Evolutionary conservation across 805 yeast genomes (phyloP).

Genomic region (Sungouiella blattae): DNA sequence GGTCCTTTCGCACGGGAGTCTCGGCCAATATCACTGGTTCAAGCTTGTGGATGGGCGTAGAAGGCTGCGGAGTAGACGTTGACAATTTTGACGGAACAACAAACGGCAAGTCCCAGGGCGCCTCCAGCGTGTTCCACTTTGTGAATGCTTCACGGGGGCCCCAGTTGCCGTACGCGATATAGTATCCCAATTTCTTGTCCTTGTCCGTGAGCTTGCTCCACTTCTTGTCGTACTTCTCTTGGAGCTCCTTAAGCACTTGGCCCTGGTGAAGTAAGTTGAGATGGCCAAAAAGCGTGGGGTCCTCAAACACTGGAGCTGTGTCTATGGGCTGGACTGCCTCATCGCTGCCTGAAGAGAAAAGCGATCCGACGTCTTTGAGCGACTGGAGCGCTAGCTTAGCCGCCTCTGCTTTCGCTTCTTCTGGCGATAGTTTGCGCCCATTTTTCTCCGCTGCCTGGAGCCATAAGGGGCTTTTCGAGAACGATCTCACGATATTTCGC

Average conservation of each 20-base stretch:
- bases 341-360: constrained; percentile 39
- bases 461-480: no score
- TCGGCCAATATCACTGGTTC: constrained; percentile 41
- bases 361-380: constrained; percentile 36
- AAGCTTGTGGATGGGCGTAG: constrained; percentile 26
- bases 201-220: constrained; percentile 53
- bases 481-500: no score
- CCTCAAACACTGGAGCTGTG: constrained; percentile 36
- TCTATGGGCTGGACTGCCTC: constrained; percentile 47
- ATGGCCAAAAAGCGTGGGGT: constrained; percentile 32
- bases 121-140: constrained; percentile 38
- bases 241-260: constrained; percentile 52
- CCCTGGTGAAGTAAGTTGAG: constrained; percentile 52
- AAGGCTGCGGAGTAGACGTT: constrained; percentile 21
- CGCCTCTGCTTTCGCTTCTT: constrained; percentile 27
- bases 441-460: not conserved
- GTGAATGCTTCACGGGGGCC: constrained; percentile 62
- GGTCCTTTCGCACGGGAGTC: constrained; percentile 41
- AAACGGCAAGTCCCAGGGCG: constrained; percentile 64
- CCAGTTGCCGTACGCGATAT: constrained; percentile 65
- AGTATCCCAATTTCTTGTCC: constrained; percentile 56
- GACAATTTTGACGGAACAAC: constrained; percentile 33
- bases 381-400: constrained; percentile 38
- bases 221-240: constrained; percentile 45
- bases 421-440: constrained; percentile 11